Base-by-base conservation (phyloP, 2,329 filamentous ascomycete species). In the Penicillium sp. region DNA sequence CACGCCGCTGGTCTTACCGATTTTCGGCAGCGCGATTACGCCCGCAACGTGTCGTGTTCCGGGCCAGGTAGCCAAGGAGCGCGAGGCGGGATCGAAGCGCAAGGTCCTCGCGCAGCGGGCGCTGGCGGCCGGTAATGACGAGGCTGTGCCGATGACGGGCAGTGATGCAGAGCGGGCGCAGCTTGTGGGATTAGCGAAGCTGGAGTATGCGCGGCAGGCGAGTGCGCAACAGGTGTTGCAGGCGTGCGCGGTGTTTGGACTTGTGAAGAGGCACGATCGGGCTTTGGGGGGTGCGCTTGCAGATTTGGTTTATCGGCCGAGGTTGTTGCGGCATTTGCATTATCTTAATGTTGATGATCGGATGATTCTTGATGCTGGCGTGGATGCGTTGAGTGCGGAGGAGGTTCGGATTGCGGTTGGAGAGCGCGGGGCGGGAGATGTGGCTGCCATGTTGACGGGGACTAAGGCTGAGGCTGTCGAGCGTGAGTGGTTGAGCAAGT, bases 31-130 rank as follows among this genome's bases (percentile, higher is more conserved):
- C 19, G 79, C 79, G 39, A 79, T 92, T 22, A 89, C 96, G 27
- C 94, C 94, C 0, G 86, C 86, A 66, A 89, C 91, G 0, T 97
- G 94, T 74, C 85, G 92, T 11, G 89, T 97, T 59, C 94, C 94
- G 0, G 79, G 78, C 40, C 94, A 97, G 77, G 79, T 91, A 6
- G 78, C 82, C n/a, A 74, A 75, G 37, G 82, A 86, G 40, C 77
- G 85, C 53, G 70, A 69, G 16, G 81, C 82, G 63, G 76, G 81
- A 1, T 85, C 90, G 70, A 74, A 78, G 50, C 76, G 58, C 61
- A 76, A 63, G 52, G 59, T 37, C 11, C 62, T 59, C 10, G 73
- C 75, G 18, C 58, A 73, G 31, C 58, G 53, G 53, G 64, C 66
- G 37, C 64, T 69, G 59, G 59, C 65, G 47, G 54, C 70, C 47